phyloP scores from a whole-genome alignment of 2,329 filamentous ascomycete species.

The Claviceps maximensis region DNA sequence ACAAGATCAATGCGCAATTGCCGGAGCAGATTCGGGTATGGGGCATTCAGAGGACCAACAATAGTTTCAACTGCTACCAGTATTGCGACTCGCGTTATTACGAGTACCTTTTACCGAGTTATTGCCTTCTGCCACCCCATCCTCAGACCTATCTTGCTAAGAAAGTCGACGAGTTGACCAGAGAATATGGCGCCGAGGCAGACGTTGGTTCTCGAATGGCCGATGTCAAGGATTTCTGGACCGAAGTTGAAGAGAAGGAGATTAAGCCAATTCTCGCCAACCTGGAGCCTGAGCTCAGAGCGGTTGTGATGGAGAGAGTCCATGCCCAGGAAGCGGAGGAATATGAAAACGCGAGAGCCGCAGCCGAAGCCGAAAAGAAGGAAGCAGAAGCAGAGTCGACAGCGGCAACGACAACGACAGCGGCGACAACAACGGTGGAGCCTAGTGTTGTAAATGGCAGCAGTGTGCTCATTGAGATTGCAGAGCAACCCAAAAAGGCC shows the following conservation, averaged over 20 bases:
- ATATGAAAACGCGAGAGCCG: constrained; percentile 7
- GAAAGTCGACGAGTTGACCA: constrained; percentile 65
- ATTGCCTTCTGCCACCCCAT: constrained; percentile 85
- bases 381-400: constrained; percentile 9
- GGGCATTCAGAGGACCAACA: constrained; percentile 82
- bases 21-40: constrained; percentile 86
- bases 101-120: constrained; percentile 90
- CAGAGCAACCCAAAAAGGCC: constrained; percentile 11
- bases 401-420: constrained; percentile 9
- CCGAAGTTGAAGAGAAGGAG: constrained; percentile 63
- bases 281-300: constrained; percentile 50
- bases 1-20: constrained; percentile 80
- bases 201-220: constrained; percentile 55
- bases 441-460: neutral
- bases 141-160: constrained; percentile 75
- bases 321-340: constrained; percentile 27
- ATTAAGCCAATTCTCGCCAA: constrained; percentile 56
- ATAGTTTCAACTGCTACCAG: constrained; percentile 88
- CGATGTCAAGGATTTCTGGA: constrained; percentile 74
- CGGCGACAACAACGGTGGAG: constrained; percentile 9
- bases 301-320: constrained; percentile 49
- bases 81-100: constrained; percentile 92
- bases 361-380: constrained; percentile 6
- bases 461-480: constrained; percentile 4
- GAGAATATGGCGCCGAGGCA: constrained; percentile 59